phyloP scores from a whole-genome alignment of 139 green algal genomes.

The Gonium pectorale region DNA sequence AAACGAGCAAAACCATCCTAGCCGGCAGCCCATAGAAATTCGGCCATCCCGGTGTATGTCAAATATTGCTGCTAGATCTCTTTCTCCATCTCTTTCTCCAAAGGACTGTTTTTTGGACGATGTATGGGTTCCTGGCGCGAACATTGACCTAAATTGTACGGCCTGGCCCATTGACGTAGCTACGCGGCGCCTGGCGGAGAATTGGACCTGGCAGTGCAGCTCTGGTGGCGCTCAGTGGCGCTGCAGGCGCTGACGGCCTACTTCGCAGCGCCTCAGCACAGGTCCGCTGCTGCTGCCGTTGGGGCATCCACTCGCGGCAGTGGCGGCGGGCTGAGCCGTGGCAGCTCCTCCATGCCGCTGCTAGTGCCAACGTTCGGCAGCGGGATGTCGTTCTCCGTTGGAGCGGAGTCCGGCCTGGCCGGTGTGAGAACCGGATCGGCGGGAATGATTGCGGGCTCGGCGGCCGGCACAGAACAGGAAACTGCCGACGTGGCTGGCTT shows the following conservation, averaged over 20 bases:
- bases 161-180: no score
- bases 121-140: no score
- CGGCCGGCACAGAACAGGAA: background rate
- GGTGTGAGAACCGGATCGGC: background rate
- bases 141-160: no score
- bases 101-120: no score
- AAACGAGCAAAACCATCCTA: no score
- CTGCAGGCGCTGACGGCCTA: constrained; percentile 77
- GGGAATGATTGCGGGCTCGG: background rate
- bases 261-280: constrained; percentile 24
- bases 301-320: background rate
- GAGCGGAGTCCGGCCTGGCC: background rate
- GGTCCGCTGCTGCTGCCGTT: no score
- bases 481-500: background rate
- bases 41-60: no score
- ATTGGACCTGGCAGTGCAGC: constrained; percentile 69
- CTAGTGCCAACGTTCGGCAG: background rate
- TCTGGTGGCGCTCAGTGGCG: constrained; percentile 83
- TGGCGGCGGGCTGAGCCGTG: background rate
- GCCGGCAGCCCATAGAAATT: no score
- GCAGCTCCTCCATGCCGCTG: background rate
- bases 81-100: no score
- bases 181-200: constrained; percentile 65
- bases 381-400: constrained; percentile 3
- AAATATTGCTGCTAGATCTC: no score